These are phyloP conservation scores for Papiliotrema terrestris DNA, from an alignment of 1,284 basidiomycete genomes.

Conservation along the genomic window DNA sequence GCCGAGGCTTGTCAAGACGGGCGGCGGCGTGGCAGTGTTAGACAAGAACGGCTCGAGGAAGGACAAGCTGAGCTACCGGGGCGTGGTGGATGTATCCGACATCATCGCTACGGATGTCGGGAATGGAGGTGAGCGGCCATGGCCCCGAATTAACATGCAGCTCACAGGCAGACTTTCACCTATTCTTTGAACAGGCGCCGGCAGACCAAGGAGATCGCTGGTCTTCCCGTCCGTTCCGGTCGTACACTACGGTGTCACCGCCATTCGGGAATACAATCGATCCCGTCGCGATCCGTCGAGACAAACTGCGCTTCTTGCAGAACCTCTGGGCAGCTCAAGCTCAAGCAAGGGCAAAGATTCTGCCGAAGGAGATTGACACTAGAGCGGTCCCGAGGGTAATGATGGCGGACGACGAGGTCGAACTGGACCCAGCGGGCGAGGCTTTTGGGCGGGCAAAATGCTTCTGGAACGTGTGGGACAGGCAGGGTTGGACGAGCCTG, in stretches of 20 bases:
- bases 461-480: conserved; percentile 79
- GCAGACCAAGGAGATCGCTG: conserved; percentile 75
- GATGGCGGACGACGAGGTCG: conserved; percentile 60
- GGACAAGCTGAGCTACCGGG: conserved; percentile 78
- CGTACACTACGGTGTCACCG: conserved; percentile 67
- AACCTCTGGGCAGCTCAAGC: conserved; percentile 83
- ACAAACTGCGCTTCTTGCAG: conserved; percentile 78
- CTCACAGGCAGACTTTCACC: conserved; percentile 65
- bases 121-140: conserved; percentile 63
- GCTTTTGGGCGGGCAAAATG: conserved; percentile 62
- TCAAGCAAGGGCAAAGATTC: conserved; percentile 60
- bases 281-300: conserved; percentile 59
- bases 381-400: conserved; percentile 53
- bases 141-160: neutral
- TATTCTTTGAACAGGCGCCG: conserved; percentile 76
- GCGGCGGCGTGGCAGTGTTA: conserved; percentile 46
- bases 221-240: conserved; percentile 75
- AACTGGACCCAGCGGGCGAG: conserved; percentile 62
- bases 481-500: conserved; percentile 68
- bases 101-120: conserved; percentile 79
- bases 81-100: conserved; percentile 78
- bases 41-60: conserved; percentile 55
- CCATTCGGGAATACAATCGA: conserved; percentile 63
- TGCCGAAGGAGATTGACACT: conserved; percentile 53
- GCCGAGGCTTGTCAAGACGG: conserved; percentile 64